Conservation (phyloP, 805 yeast species). For the Hanseniaspora guilliermondii region DNA sequence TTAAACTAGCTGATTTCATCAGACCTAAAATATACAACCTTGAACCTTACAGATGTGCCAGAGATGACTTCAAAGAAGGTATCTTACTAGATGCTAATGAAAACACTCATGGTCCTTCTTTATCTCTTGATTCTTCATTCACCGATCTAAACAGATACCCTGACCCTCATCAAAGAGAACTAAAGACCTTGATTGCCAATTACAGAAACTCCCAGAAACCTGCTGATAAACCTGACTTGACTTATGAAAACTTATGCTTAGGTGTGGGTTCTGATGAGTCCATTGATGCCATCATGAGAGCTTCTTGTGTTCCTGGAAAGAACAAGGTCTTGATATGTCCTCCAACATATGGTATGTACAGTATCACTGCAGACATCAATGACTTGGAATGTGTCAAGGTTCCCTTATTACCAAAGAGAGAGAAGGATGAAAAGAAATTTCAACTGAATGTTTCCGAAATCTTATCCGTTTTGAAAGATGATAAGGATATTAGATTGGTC, state of each 20-base stretch:
- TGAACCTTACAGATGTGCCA: slow-evolving; percentile 90
- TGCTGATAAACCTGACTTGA: slow-evolving; percentile 25
- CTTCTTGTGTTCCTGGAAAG: slow-evolving; percentile 66
- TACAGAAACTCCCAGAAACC: slow-evolving; percentile 43
- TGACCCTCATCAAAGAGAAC: slow-evolving; percentile 79
- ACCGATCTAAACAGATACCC: slow-evolving; percentile 86
- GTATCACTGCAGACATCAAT: slow-evolving; percentile 79
- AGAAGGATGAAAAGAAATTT: slow-evolving; percentile 42
- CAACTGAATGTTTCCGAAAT: slow-evolving; percentile 50
- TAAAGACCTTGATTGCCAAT: slow-evolving; percentile 58
- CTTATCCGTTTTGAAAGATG: slow-evolving; percentile 38
- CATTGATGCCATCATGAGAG: slow-evolving; percentile 76
- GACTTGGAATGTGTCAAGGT: slow-evolving; percentile 70
- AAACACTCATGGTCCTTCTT: slow-evolving; percentile 82
- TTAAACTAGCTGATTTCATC: slow-evolving; percentile 34
- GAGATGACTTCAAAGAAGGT: slow-evolving; percentile 89
- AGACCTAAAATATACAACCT: slow-evolving; percentile 74
- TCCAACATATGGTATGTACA: slow-evolving; percentile 96
- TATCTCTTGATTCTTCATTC: slow-evolving; percentile 32
- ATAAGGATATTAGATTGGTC: slow-evolving; percentile 55
- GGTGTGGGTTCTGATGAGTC: slow-evolving; percentile 98
- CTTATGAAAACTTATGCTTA: slow-evolving; percentile 62
- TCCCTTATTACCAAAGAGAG: slow-evolving; percentile 35
- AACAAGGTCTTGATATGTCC: slow-evolving; percentile 81
- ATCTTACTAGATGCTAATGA: slow-evolving; percentile 89